phyloP scores from a whole-genome alignment of 2,329 filamentous ascomycete genomes.

The Dryadomyces quercivorus region DNA sequence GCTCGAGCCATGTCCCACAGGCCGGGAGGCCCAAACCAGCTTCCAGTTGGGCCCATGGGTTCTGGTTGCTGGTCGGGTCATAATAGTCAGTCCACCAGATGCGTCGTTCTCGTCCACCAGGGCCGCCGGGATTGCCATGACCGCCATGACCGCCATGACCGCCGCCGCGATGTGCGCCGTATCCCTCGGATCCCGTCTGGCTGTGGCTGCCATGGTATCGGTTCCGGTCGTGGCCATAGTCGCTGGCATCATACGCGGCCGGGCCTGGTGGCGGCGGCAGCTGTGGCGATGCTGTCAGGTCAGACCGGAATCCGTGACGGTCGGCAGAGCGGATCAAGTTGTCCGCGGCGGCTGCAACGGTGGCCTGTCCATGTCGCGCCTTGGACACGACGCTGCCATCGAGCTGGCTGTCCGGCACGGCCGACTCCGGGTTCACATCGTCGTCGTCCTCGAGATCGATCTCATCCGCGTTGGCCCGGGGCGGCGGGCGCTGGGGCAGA shows the following conservation, averaged over 20 bases:
- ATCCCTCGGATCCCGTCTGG: not conserved
- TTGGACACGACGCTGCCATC: slow-evolving; percentile 9
- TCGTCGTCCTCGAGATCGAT: slow-evolving; percentile 29
- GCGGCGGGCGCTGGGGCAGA: not conserved
- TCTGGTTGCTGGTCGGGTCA: slow-evolving; percentile 54
- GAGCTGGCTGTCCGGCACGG: slow-evolving; percentile 3
- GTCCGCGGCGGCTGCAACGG: not conserved
- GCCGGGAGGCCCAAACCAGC: slow-evolving; percentile 28
- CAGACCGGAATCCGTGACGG: slow-evolving; percentile 5
- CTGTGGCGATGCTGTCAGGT: not conserved
- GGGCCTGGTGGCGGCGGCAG: not conserved
- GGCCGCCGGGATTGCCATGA: slow-evolving; percentile 10
- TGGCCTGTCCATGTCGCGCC: slow-evolving; percentile 1
- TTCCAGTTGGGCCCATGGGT: slow-evolving; percentile 57
- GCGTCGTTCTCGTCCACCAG: slow-evolving; percentile 15
- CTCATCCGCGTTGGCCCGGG: slow-evolving; percentile 28
- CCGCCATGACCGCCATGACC: slow-evolving; percentile 9
- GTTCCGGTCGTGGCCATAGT: not conserved
- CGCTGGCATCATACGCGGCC: not conserved
- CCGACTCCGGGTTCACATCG: not conserved
- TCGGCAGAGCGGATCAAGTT: not conserved
- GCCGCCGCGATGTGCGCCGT: not conserved
- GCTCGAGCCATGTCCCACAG: slow-evolving; percentile 31
- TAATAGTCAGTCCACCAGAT: slow-evolving; percentile 58
- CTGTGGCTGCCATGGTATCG: not conserved